Evolutionary conservation across 1,284 basidiomycete genomes (phyloP), one percentile per base, ranked within the genome.

Genomic region (Heliocybe sulcata): DNA sequence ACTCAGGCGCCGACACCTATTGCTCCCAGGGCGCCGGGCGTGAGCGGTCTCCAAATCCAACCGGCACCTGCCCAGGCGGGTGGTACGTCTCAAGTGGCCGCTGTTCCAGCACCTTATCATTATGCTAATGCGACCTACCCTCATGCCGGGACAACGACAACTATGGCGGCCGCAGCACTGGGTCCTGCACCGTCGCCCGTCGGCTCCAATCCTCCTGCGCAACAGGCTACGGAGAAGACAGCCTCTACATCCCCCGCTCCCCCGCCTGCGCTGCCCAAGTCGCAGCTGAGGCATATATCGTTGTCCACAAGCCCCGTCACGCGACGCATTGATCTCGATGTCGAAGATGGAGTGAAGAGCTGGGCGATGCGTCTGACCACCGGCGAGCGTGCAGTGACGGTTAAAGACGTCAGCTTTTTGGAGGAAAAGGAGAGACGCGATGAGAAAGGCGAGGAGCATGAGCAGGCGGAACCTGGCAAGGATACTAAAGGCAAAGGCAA

Each of bases 331-430:
- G 70, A 69, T 31, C 69, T 88, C 35, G 80, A 87, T 61, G 69
- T 80, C 56, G 72, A 72, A 45, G 82, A 87, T 54, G 83, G 85
- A 16, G 86, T 88, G 42, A 80, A 77, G 65, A 78, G 69, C 48
- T 89, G 87, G 86, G 79, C 80, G 2, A 67, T 88, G 66, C 74
- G 81, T 49, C 71, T 90, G 31, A 70, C 71, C 14, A 70, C 71
- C 2, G 73, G 73, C 6, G 85, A 89, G 64, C 73, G 73, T 10
- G 73, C 72, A 2, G 53, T 89, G 23, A 65, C 74, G 51, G 63
- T 89, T 35, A 71, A 71, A 35, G 77, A 79, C 57, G 70, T 90
- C 57, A 67, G 70, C 55, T 82, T 85, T 62, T 51, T 81, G 8
- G 64, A 68, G 57, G 73, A 73, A 20, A 72, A 75, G 45, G 74